A percentile compares a stretch with the other conserved stretches of the same genome.
These are phyloP conservation scores for Dacryopinax spathularia DNA, from an alignment of 768 basidiomycete genomes.

Conservation along the genomic window DNA sequence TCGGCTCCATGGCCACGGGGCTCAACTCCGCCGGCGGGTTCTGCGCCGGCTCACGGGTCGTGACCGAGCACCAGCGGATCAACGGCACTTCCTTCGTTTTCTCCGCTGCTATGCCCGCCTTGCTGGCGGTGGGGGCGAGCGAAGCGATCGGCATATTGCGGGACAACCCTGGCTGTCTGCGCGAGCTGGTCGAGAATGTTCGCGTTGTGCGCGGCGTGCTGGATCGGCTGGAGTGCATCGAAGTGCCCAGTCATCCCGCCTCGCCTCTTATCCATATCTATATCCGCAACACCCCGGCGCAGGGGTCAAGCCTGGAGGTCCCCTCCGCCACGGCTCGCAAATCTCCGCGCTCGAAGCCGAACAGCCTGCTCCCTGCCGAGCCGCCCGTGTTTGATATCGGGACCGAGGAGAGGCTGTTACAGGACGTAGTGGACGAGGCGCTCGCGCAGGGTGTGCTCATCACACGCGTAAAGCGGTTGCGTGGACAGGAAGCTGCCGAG, in stretches of 20 bases:
- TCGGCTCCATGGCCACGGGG: slow-evolving; percentile 76
- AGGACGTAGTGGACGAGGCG: slow-evolving; percentile 85
- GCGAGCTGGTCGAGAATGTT: slow-evolving; percentile 66
- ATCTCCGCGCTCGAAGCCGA: slow-evolving; percentile 36
- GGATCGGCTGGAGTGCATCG: slow-evolving; percentile 65
- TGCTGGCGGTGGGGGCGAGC: slow-evolving; percentile 76
- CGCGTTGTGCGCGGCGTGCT: slow-evolving; percentile 63
- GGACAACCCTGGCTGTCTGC: slow-evolving; percentile 59
- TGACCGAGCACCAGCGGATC: slow-evolving; percentile 91
- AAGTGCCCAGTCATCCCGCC: slow-evolving; percentile 70
- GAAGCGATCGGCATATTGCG: slow-evolving; percentile 71
- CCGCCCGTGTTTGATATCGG: slow-evolving; percentile 39
- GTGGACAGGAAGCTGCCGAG: slow-evolving; percentile 72
- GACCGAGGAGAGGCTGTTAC: slow-evolving; percentile 63
- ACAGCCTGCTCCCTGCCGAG: slow-evolving; percentile 28
- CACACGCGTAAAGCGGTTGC: slow-evolving; percentile 68
- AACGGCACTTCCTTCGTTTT: slow-evolving; percentile 92
- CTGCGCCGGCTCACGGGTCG: slow-evolving; percentile 73
- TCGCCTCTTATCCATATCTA: slow-evolving; percentile 82
- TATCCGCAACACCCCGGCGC: slow-evolving; percentile 30
- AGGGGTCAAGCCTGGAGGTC: slow-evolving; percentile 19
- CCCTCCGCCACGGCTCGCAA: slow-evolving; percentile 22
- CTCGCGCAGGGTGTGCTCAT: slow-evolving; percentile 70
- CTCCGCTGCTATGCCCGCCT: slow-evolving; percentile 84
- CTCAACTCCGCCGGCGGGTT: slow-evolving; percentile 82